Conservation (phyloP, 2,329 filamentous ascomycete genomes). For the Fonsecaea monophora region DNA sequence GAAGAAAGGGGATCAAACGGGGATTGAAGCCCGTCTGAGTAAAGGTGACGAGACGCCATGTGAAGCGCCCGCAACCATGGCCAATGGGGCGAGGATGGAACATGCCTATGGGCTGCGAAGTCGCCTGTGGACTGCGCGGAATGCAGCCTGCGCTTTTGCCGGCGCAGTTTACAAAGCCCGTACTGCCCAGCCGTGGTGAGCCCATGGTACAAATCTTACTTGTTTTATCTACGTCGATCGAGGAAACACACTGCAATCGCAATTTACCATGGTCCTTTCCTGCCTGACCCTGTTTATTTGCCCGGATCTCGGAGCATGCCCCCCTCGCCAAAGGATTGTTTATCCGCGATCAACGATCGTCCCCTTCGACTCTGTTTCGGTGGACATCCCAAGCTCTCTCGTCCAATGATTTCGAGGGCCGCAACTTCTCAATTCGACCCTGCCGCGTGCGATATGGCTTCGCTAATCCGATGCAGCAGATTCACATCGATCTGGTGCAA, state of each 20-base stretch:
- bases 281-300: neutral
- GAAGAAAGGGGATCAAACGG: neutral
- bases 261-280: neutral
- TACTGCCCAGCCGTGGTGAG: neutral
- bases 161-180: neutral
- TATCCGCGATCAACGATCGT: conserved; percentile 17
- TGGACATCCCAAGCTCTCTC: neutral
- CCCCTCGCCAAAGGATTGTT: neutral
- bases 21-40: neutral
- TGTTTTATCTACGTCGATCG: conserved; percentile 8
- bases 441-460: neutral
- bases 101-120: neutral
- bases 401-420: conserved; percentile 15
- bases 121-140: neutral
- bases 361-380: neutral
- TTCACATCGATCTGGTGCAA: conserved; percentile 2
- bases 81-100: neutral
- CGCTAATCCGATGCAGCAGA: conserved; percentile 10
- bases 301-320: neutral
- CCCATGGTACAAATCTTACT: neutral
- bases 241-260: conserved; percentile 14
- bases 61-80: neutral
- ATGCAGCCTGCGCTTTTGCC: too few relatives aligned
- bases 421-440: conserved; percentile 22
- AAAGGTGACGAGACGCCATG: neutral